These are phyloP conservation scores for Knoxia roxburghii DNA, from an alignment of 257 asterid species.

Conservation along the genomic window DNA sequence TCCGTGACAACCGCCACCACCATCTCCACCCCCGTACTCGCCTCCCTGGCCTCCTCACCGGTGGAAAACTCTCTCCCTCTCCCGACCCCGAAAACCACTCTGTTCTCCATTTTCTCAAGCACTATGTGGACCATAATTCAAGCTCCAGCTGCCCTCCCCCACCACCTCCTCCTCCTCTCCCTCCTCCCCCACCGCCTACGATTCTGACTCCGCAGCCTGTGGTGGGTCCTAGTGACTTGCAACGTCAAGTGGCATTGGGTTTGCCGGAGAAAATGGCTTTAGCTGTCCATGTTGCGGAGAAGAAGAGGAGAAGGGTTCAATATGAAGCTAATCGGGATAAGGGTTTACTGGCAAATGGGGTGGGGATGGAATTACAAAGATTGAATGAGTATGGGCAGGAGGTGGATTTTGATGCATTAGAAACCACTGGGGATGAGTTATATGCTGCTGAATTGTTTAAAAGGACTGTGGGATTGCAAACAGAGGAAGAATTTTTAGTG, in stretches of 20 bases:
- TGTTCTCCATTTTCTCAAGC: constrained; percentile 65
- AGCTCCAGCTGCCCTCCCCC: constrained; percentile 44
- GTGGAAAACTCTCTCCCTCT: constrained; percentile 27
- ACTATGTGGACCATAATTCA: constrained; percentile 47
- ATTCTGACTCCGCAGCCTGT: constrained; percentile 29
- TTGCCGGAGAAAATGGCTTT: constrained; percentile 33
- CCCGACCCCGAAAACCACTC: constrained; percentile 69
- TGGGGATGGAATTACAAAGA: constrained; percentile 37
- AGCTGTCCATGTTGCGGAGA: constrained; percentile 26
- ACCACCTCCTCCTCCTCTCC: no score
- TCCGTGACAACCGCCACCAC: constrained; percentile 38
- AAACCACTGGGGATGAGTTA: constrained; percentile 63
- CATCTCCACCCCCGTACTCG: constrained; percentile 50
- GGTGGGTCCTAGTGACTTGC: not conserved
- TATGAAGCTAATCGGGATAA: constrained; percentile 22
- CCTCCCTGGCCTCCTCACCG: constrained; percentile 52
- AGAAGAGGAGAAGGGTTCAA: constrained; percentile 41
- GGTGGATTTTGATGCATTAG: constrained; percentile 58
- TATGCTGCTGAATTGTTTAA: constrained; percentile 52
- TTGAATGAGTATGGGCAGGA: constrained; percentile 53
- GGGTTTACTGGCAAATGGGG: constrained; percentile 37
- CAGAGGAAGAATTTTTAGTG: constrained; percentile 58
- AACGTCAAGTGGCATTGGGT: constrained; percentile 35
- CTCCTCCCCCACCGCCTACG: constrained; percentile 54
- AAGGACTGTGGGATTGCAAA: constrained; percentile 60